Evolutionary conservation across 768 basidiomycete genomes (phyloP).

Genomic region (Naganishia vaughanmartiniae): DNA sequence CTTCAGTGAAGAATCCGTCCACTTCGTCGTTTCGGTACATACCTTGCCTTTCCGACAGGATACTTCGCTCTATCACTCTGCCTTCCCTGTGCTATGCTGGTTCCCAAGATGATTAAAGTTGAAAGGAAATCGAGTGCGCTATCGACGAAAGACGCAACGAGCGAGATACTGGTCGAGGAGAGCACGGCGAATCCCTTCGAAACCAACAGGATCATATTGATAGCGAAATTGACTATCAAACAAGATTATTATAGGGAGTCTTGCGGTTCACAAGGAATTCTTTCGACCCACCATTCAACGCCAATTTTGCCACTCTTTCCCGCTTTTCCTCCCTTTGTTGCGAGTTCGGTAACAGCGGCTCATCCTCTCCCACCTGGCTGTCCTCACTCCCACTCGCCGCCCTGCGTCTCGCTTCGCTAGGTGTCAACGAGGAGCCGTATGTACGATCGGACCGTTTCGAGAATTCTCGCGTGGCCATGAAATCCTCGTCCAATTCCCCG

Average conservation of each 20-base stretch:
- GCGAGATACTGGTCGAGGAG: slow-evolving; percentile 53
- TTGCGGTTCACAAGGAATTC: neutral
- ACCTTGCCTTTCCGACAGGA: slow-evolving; percentile 49
- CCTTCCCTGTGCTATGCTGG: slow-evolving; percentile 48
- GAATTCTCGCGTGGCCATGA: neutral
- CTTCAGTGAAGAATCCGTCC: no score
- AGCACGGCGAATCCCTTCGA: slow-evolving; percentile 53
- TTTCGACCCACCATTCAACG: slow-evolving; percentile 43
- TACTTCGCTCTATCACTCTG: slow-evolving; percentile 39
- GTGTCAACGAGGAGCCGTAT: neutral
- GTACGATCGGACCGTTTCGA: neutral
- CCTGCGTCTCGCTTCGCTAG: neutral
- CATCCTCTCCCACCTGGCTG: slow-evolving; percentile 34
- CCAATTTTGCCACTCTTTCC: slow-evolving; percentile 42
- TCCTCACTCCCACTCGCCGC: neutral
- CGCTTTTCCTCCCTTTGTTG: slow-evolving; percentile 40
- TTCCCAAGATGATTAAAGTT: slow-evolving; percentile 54
- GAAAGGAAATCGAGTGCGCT: slow-evolving; percentile 54
- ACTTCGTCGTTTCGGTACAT: slow-evolving; percentile 36
- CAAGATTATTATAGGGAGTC: neutral
- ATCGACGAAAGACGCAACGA: slow-evolving; percentile 54
- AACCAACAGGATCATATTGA: slow-evolving; percentile 52
- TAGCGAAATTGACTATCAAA: slow-evolving; percentile 45
- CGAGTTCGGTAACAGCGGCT: slow-evolving; percentile 32
- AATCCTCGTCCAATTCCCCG: slow-evolving; percentile 10